Base-by-base conservation (phyloP, 441 rosid genomes). In the Mallotus japonicus region DNA sequence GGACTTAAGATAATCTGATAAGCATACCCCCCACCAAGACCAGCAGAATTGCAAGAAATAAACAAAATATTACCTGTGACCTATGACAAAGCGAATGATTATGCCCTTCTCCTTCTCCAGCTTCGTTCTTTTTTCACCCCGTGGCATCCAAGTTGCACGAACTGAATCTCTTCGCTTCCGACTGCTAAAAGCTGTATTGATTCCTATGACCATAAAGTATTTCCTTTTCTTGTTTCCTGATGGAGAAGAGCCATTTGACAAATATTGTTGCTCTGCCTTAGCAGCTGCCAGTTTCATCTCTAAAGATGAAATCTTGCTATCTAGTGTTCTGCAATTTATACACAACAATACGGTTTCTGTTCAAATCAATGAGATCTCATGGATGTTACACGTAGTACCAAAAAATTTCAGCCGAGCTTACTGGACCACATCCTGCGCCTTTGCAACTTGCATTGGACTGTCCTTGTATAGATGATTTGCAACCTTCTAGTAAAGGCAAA, bases 131-230 rank as follows among this genome's bases (percentile, higher is more conserved):
- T 83, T 82, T 78, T 90, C 91, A 16, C 98, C 96, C 85, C 84
- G 94, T 16, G 95, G 97, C 95, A 92, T 90, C 98, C 98, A 94
- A 67, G 97, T 94, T 73, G 83, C 78, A 58, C 97, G 88, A 69
- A 92, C 77, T 0, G 98, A 92, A 82, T 92, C 93, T 79, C 98
- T 89, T 67, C 96, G 85, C 75, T 85, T 87, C 80, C 92, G 84
- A 66, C 94, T 94, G 74, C 93, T 83, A 78, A 94, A 92, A 65
- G 95, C 95, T 0, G 99, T 94, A 74, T 92, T 92, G 67, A 94
- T 87, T 72, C 98, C 98, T 3, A 94, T 82, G 51, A 92, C 94
- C 99, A 94, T 88, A 65, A 92, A 85, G 62, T 86, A 86, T 68
- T 90, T 90, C 54, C 81, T 73, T 69, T 75, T 79, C 59, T 53